Base-by-base conservation (phyloP, 2,329 filamentous ascomycete species). In the Neopestalotiopsis rosae region DNA sequence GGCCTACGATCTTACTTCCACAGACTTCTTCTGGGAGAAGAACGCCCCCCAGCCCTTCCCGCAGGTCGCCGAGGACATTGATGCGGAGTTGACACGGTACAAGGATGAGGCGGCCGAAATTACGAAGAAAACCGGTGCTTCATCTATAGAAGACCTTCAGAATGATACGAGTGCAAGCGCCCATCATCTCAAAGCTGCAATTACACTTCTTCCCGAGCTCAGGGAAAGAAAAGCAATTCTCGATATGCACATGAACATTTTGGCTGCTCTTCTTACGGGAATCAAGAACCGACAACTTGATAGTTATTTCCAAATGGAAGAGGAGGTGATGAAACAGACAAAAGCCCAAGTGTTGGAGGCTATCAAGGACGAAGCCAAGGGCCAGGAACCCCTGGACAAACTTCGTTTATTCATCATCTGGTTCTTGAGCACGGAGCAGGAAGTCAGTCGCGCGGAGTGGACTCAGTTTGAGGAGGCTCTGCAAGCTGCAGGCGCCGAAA, bases 181-280 rank as follows among this genome's bases (percentile, higher is more conserved):
- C 17, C 94, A 97, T 75, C 96, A 99, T 79, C 87, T 99, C 61
- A 99, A 98, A 81, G 94, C 95, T 3, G 97, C 95, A 13, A 97
- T 99, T 75, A 97, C 95, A 0, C 84, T 97, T 28, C 85, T 99
- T 14, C 97, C 96, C 0, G 95, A 98, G 79, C 86, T 99, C 73
- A 88, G 94, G 71, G 96, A 98, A 80, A 91, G 96, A 69, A 99
- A 99, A 79, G 91, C 91, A n/a, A 88, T 92, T 24, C 88, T 99
- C 5, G 96, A 98, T 78, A 98, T 98, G 93, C 96, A 99, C 80
- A 99, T 99, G 96, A 98, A 97, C 78, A 97, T 98, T 69, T 87
- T 97, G 3, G 95, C 95, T 1, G 93, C 94, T 1, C 79, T 91
- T 3, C 77, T 91, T 56, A 86, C 84, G 0, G 95, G 94, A 1